Conservation (phyloP, 140 eudicot genomes). For the Bidens hawaiensis region DNA sequence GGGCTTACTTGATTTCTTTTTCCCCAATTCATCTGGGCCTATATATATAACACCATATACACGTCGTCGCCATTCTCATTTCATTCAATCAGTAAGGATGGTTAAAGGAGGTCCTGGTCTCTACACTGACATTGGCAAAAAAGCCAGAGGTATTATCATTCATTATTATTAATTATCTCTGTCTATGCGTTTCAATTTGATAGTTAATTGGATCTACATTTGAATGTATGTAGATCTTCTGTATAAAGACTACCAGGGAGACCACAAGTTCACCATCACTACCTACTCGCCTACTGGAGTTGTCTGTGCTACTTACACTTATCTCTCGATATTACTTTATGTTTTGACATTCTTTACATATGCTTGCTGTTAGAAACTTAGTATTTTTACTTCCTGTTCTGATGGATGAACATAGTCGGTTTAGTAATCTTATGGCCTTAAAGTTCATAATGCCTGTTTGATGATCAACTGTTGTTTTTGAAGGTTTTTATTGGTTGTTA, state of each 20-base stretch:
- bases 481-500: background rate
- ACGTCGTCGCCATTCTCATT: conserved; percentile 3
- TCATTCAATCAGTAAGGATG: conserved; percentile 32
- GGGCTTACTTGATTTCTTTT: conserved; percentile 44
- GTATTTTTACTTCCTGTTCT: too few relatives aligned
- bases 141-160: conserved; percentile 49
- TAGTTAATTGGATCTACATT: conserved; percentile 1
- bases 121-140: conserved; percentile 82
- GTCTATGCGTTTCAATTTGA: too few relatives aligned
- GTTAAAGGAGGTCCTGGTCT: conserved; percentile 98
- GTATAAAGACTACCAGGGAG: conserved; percentile 71
- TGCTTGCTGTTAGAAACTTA: too few relatives aligned
- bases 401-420: background rate
- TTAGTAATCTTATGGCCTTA: background rate
- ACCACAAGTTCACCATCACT: conserved; percentile 85
- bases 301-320: too few relatives aligned
- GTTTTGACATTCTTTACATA: background rate
- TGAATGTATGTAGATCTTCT: conserved; percentile 60
- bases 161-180: too few relatives aligned
- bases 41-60: conserved; percentile 1
- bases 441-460: background rate
- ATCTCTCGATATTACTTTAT: conserved; percentile 8
- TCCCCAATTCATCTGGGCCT: conserved; percentile 28
- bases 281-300: conserved; percentile 84
- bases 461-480: too few relatives aligned